Conservation (phyloP, 441 rosid species). For the Adansonia rubrostipa region DNA sequence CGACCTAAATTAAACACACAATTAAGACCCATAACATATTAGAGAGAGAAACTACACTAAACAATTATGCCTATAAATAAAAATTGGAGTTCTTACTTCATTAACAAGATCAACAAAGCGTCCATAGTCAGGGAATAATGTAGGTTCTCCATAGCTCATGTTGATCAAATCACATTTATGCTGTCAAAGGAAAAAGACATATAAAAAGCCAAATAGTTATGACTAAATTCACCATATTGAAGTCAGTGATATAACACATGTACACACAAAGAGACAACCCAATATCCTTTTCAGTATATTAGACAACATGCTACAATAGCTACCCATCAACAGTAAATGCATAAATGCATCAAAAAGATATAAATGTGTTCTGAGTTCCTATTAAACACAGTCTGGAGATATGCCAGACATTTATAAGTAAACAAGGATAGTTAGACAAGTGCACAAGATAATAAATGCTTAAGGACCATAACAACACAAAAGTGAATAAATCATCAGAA, state of each 20-base stretch:
- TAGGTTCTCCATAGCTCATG: constrained; percentile 95
- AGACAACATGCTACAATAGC: constrained; percentile 11
- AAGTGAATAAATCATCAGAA: constrained; percentile 19
- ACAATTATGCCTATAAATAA: constrained; percentile 24
- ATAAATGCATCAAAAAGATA: constrained; percentile 20
- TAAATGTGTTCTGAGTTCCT: not conserved
- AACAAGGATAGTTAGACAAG: constrained; percentile 2
- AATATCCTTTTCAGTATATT: not conserved
- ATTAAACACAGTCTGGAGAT: not conserved
- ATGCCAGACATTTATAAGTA: constrained; percentile 16
- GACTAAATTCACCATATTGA: constrained; percentile 27
- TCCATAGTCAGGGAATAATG: constrained; percentile 92
- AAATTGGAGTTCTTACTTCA: constrained; percentile 62
- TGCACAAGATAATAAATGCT: not conserved
- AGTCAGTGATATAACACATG: constrained; percentile 11
- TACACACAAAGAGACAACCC: not conserved
- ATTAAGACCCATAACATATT: constrained; percentile 23
- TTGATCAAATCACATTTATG: constrained; percentile 98
- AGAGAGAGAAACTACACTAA: constrained; percentile 21
- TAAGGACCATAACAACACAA: not conserved
- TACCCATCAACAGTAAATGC: not conserved
- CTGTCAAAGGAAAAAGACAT: constrained; percentile 48
- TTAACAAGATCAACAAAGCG: constrained; percentile 95
- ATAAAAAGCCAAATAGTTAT: constrained; percentile 8
- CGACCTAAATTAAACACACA: constrained; percentile 58